Conservation (phyloP, 225 moss, liverwort and hornwort genomes). For the Pseudisothecium myosuroides region DNA sequence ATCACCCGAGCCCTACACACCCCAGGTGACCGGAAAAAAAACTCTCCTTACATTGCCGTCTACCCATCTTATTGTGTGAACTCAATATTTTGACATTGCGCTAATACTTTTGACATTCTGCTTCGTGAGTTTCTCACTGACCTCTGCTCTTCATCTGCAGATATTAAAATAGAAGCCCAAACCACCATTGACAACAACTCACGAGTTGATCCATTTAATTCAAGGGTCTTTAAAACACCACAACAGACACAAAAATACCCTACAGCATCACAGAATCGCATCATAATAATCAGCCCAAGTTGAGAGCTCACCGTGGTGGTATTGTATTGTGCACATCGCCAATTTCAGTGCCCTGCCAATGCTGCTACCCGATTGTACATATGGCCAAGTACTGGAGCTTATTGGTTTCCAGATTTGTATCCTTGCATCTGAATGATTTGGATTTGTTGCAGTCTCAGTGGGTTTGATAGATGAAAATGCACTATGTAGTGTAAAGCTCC, state of each 20-base stretch:
- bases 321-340: neutral
- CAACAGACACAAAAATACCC: neutral
- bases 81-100: neutral
- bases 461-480: no score
- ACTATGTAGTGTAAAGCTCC: no score
- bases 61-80: neutral
- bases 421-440: neutral
- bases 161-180: neutral
- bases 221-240: neutral
- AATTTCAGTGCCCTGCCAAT: neutral
- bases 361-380: neutral
- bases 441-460: neutral
- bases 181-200: neutral
- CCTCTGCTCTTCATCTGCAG: neutral
- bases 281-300: neutral
- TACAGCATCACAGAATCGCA: neutral
- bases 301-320: neutral
- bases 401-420: neutral
- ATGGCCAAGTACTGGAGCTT: neutral
- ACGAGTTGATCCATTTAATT: neutral
- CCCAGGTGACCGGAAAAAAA: neutral
- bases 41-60: no score
- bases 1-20: neutral
- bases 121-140: neutral
- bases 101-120: no score